Conservation (phyloP, 768 basidiomycete genomes). For the Bullera alba region DNA sequence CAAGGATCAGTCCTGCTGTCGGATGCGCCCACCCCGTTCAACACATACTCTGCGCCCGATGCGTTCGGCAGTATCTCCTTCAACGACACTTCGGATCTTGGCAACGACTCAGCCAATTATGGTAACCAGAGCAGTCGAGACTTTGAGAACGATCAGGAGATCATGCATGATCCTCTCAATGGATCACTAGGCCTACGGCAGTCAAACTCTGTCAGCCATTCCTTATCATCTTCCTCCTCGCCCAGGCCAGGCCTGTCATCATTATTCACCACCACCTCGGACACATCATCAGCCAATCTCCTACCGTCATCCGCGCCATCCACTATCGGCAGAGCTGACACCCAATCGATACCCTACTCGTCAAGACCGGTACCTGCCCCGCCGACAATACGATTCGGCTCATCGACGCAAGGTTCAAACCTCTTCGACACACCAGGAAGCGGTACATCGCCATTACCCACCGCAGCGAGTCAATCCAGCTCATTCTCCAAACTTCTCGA, state of each 20-base stretch:
- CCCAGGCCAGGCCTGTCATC: neutral
- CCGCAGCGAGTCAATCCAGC: neutral
- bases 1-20: no score
- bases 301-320: no score
- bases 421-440: neutral
- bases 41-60: neutral
- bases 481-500: neutral
- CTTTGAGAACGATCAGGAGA: no score
- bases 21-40: slow-evolving; percentile 5
- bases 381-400: neutral
- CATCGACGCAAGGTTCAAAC: no score
- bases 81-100: neutral
- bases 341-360: slow-evolving; percentile 16
- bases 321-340: neutral
- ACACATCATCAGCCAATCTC: no score
- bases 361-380: slow-evolving; percentile 26
- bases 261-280: neutral
- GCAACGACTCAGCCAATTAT: no score
- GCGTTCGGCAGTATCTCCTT: neutral
- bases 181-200: neutral
- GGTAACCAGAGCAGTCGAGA: no score
- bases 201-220: neutral
- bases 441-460: neutral
- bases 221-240: neutral
- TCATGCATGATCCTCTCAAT: neutral